Evolutionary conservation across 495 filamentous ascomycete species (phyloP).

Genomic region (Elasticomyces elasticus): DNA sequence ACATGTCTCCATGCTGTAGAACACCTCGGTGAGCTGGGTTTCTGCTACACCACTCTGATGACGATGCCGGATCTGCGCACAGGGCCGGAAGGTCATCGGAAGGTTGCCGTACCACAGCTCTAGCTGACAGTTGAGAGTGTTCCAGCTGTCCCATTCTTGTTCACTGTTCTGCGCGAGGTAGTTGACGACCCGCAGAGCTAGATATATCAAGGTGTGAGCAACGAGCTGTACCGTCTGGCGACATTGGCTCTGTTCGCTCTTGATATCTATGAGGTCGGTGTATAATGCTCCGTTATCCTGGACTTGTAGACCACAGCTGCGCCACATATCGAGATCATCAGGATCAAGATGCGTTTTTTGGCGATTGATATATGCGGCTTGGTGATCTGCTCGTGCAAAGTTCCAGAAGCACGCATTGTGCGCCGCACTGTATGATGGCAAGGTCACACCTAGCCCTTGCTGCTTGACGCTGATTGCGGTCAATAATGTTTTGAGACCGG

Average conservation of each 20-base stretch:
- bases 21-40: conserved; percentile 46
- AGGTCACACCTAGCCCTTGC: not conserved
- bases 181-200: conserved; percentile 53
- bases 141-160: conserved; percentile 48
- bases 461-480: conserved; percentile 1
- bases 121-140: conserved; percentile 45
- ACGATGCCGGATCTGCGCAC: conserved; percentile 28
- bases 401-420: conserved; percentile 56
- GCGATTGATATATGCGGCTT: conserved; percentile 47
- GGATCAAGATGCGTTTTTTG: conserved; percentile 50
- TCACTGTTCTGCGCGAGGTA: conserved; percentile 45
- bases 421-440: conserved; percentile 26
- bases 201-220: conserved; percentile 53
- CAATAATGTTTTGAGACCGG: conserved; percentile 16
- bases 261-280: conserved; percentile 35
- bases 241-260: conserved; percentile 46
- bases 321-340: conserved; percentile 50
- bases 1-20: conserved; percentile 54
- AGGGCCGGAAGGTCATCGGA: conserved; percentile 48
- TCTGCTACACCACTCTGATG: conserved; percentile 26
- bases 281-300: conserved; percentile 40
- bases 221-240: conserved; percentile 45
- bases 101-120: conserved; percentile 49
- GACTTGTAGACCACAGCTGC: conserved; percentile 47
- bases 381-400: conserved; percentile 54